These are phyloP conservation scores for Globisporangium canariense DNA, from an alignment of 352 stramenopile genomes.

Conservation along the genomic window DNA sequence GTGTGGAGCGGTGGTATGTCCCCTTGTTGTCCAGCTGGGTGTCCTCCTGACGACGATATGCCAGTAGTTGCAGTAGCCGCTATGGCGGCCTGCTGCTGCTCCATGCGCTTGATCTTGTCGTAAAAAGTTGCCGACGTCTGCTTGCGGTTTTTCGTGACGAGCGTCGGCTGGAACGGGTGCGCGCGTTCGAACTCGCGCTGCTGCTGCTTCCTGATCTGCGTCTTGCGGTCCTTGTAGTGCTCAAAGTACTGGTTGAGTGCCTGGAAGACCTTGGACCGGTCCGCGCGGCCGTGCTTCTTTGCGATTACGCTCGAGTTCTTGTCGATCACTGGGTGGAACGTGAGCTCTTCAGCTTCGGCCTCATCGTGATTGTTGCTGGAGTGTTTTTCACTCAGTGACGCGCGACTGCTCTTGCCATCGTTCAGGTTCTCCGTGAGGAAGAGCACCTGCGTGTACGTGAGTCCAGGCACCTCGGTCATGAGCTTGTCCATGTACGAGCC, in stretches of 20 bases:
- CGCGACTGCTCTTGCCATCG: slow-evolving; percentile 32
- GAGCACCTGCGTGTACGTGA: slow-evolving; percentile 74
- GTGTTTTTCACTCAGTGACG: slow-evolving; percentile 6
- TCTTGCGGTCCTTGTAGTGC: slow-evolving; percentile 60
- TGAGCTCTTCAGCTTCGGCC: slow-evolving; percentile 47
- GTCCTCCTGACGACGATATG: background rate
- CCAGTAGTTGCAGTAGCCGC: background rate
- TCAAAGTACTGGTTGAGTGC: slow-evolving; percentile 72
- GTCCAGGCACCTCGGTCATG: slow-evolving; percentile 47
- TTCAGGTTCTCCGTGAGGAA: slow-evolving; percentile 56
- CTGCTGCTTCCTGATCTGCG: slow-evolving; percentile 47
- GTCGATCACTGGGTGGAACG: slow-evolving; percentile 67
- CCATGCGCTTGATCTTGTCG: slow-evolving; percentile 37
- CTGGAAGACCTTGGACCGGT: slow-evolving; percentile 62
- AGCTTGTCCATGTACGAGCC: slow-evolving; percentile 58
- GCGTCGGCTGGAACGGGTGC: slow-evolving; percentile 63
- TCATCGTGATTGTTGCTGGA: slow-evolving; percentile 21
- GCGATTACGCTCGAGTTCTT: slow-evolving; percentile 63
- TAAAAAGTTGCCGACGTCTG: slow-evolving; percentile 45
- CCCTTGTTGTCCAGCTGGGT: background rate
- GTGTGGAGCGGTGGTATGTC: slow-evolving; percentile 34
- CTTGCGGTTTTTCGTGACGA: slow-evolving; percentile 43
- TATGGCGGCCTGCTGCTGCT: slow-evolving; percentile 5
- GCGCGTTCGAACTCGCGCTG: slow-evolving; percentile 52
- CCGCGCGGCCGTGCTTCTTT: slow-evolving; percentile 53